These are phyloP conservation scores for Leishmania gerbilli DNA, from an alignment of 208 protist species.

Conservation along the genomic window DNA sequence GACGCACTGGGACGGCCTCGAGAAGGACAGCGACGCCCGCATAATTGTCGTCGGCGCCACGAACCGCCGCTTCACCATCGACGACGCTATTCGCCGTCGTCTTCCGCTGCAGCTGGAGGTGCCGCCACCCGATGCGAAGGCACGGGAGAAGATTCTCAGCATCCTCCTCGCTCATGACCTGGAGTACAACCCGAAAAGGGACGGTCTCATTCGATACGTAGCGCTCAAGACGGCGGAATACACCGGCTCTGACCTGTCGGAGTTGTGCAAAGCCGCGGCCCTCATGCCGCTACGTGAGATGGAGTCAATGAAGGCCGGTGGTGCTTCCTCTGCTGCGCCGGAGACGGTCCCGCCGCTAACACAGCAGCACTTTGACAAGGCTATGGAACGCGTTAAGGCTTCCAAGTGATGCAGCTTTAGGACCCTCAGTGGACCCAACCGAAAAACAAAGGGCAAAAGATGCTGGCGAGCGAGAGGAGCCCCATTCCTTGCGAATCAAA, in stretches of 20 bases:
- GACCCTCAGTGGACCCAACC: not conserved
- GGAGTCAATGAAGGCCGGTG: conserved; percentile 19
- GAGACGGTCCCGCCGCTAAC: conserved; percentile 54
- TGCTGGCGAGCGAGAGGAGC: not conserved
- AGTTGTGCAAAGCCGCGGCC: conserved; percentile 91
- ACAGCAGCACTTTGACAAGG: conserved; percentile 73
- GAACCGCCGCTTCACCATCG: conserved; percentile 89
- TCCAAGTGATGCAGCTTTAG: conserved; percentile 32
- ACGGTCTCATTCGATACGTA: conserved; percentile 70
- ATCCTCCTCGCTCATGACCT: conserved; percentile 77
- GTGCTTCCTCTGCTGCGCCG: not conserved
- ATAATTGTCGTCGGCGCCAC: conserved; percentile 92
- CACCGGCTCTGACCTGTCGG: conserved; percentile 93
- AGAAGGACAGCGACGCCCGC: conserved; percentile 29
- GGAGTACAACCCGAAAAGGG: conserved; percentile 43
- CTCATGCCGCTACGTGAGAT: conserved; percentile 78
- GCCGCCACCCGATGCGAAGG: conserved; percentile 53
- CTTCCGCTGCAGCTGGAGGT: conserved; percentile 89
- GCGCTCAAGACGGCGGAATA: conserved; percentile 82
- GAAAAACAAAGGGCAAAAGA: not conserved
- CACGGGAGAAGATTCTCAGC: conserved; percentile 74
- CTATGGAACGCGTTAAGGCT: conserved; percentile 70
- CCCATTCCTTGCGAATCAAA: not conserved
- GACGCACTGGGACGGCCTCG: conserved; percentile 91
- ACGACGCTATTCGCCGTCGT: conserved; percentile 91